Percentiles rank a stretch among this genome's conserved stretches.
Conservation (phyloP, 2,329 filamentous ascomycete genomes). For the Stagonosporopsis vannaccii region DNA sequence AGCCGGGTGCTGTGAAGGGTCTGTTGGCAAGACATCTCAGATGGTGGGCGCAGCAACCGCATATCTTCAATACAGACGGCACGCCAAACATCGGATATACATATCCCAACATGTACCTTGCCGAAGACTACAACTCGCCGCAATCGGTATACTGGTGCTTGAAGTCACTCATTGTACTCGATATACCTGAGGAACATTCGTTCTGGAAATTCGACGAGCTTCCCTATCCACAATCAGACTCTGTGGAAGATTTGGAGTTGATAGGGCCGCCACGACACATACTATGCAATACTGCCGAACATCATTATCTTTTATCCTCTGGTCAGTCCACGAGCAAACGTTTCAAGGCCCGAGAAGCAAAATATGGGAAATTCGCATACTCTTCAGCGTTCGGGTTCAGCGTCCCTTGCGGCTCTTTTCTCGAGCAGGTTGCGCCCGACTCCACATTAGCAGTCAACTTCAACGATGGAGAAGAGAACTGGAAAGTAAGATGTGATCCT, state of each 20-base stretch:
- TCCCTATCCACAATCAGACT: constrained; percentile 24
- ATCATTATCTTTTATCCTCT: constrained; percentile 25
- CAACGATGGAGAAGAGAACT: constrained; percentile 24
- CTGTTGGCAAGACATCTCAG: constrained; percentile 56
- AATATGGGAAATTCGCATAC: constrained; percentile 41
- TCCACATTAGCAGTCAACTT: constrained; percentile 30
- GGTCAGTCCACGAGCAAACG: constrained; percentile 20
- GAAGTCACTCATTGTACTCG: constrained; percentile 55
- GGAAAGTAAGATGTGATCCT: constrained; percentile 31
- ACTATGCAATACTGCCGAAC: constrained; percentile 44
- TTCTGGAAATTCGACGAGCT: constrained; percentile 56
- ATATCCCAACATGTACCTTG: constrained; percentile 60
- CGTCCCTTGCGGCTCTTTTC: constrained; percentile 50
- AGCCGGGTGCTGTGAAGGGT: constrained; percentile 52
- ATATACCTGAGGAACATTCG: constrained; percentile 38
- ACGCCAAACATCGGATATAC: constrained; percentile 55
- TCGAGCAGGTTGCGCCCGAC: constrained; percentile 42
- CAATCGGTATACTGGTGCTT: constrained; percentile 61
- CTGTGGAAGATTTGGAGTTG: constrained; percentile 12
- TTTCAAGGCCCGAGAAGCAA: constrained; percentile 28
- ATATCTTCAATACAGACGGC: constrained; percentile 57
- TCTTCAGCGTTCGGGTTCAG: constrained; percentile 58
- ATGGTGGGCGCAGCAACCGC: constrained; percentile 53
- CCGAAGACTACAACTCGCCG: constrained; percentile 62
- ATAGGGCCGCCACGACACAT: constrained; percentile 50